Evolutionary conservation across 768 basidiomycete species (phyloP), one percentile per base, ranked within the genome.

Genomic region (Hirschioporus abietinus): DNA sequence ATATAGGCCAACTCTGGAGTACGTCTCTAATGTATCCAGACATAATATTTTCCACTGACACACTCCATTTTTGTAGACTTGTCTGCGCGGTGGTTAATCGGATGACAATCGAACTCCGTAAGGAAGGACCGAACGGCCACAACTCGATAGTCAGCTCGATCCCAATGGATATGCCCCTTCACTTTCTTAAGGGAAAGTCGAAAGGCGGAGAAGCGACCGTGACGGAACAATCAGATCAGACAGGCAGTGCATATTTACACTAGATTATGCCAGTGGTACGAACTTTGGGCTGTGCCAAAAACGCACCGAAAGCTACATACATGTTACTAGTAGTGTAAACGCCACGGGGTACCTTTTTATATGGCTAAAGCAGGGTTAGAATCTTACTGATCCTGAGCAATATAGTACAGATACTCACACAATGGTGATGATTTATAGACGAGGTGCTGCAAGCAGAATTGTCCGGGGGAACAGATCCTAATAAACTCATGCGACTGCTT

Each of bases 81-180:
- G 60, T 61, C 4, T 61, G 60, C 18, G 30, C 60, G 30, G 15
- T 61, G 23, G 60, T 61, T 25, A 61, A 61, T 24, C 24, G 60
- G 3, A 25, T 61, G 60, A 61, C 60, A 23, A 61, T 61, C 60
- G 60, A 61, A 25, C 60, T 61, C 2, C 42, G 42, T 6, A 52
- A 52, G 20, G 42, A 52, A 52, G 42, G 42, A 15, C 42, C 42
- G 20, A 52, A 52, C 12, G 42, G 42, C 42, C 42, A 52, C 42
- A 15, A 15, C 5, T 52, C 42, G 15, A 52, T 52, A 10, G 42
- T 52, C 42, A 52, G 42, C 42, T 5, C 42, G 42, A 3, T 52
- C 20, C 42, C 42, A 3, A 15, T 52, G 20, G 42, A 52, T 52
- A 52, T 52, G 2, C 42, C 42, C 42, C 42, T 52, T 20, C 42